phyloP scores from a whole-genome alignment of 306 rosid genomes.

The Vigna trinervia region DNA sequence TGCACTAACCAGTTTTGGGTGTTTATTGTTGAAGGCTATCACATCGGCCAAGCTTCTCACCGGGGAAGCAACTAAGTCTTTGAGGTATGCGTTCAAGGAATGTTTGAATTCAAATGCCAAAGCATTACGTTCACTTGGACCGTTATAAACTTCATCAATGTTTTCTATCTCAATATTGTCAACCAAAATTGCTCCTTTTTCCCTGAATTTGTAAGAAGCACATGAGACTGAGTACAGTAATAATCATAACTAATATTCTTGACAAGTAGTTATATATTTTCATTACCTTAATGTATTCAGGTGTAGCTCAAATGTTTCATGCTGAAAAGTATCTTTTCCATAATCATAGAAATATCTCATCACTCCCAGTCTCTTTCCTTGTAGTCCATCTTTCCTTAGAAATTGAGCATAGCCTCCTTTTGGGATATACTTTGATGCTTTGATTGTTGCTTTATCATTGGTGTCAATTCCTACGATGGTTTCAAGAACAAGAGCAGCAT shows the following conservation, averaged over 20 bases:
- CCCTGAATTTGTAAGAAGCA: conserved; percentile 41
- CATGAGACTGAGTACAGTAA: no score
- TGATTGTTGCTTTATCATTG: conserved; percentile 51
- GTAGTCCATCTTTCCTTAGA: conserved; percentile 56
- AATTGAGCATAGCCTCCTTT: conserved; percentile 63
- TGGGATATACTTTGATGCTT: conserved; percentile 60
- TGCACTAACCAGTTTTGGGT: conserved; percentile 37
- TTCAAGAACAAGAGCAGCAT: conserved; percentile 70
- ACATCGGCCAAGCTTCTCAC: conserved; percentile 60
- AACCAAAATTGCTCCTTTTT: conserved; percentile 57
- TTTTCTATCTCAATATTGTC: conserved; percentile 54
- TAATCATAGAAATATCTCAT: conserved; percentile 42
- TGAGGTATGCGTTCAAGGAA: conserved; percentile 58
- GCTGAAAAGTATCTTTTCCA: conserved; percentile 32
- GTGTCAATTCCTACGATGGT: conserved; percentile 59
- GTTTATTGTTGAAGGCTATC: conserved; percentile 60
- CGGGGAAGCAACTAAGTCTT: conserved; percentile 50
- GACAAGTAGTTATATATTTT: no score
- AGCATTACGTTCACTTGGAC: conserved; percentile 52
- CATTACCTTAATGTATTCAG: conserved; percentile 64
- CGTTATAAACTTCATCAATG: conserved; percentile 9
- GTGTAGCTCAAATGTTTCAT: conserved; percentile 51
- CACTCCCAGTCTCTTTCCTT: conserved; percentile 72
- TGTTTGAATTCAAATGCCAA: conserved; percentile 57
- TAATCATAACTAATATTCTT: no score